These are phyloP conservation scores for Pythium phragmiticola DNA, from an alignment of 352 stramenopile species.

Conservation along the genomic window DNA sequence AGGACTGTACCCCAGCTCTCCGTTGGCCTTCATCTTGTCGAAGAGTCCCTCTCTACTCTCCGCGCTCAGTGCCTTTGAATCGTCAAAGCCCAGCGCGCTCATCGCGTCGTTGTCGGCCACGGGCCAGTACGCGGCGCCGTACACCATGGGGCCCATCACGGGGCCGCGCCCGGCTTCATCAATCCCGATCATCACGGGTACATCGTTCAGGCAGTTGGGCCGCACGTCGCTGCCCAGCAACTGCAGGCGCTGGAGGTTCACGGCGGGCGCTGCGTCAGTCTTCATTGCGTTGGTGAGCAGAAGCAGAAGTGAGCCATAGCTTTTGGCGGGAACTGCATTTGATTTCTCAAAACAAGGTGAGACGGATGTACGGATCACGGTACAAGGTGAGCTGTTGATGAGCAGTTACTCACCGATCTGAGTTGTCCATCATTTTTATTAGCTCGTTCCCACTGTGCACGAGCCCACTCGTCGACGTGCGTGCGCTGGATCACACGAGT, in stretches of 20 bases:
- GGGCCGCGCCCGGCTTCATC: constrained; percentile 94
- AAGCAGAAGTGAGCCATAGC: not conserved
- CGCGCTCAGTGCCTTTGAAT: constrained; percentile 92
- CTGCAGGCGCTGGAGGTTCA: constrained; percentile 51
- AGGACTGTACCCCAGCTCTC: constrained; percentile 55
- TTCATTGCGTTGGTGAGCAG: not conserved
- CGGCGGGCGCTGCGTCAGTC: not conserved
- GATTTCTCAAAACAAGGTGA: constrained; percentile 14
- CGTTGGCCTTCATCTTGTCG: constrained; percentile 78
- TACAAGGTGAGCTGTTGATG: constrained; percentile 6
- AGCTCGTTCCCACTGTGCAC: not conserved
- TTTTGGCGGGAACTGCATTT: constrained; percentile 25
- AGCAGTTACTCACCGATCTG: constrained; percentile 21
- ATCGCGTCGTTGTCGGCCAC: constrained; percentile 71
- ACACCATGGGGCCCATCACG: constrained; percentile 95
- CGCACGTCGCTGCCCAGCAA: constrained; percentile 68
- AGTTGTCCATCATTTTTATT: constrained; percentile 8
- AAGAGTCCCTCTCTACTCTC: constrained; percentile 89
- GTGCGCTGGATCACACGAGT: not conserved
- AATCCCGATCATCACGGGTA: constrained; percentile 91
- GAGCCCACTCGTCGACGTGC: too few relatives aligned
- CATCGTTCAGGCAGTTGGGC: constrained; percentile 49
- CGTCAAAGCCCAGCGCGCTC: constrained; percentile 89
- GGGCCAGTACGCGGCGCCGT: constrained; percentile 91
- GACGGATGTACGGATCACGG: not conserved